Evolutionary conservation across 306 rosid species (phyloP).

Genomic region (Cicer bijugum): DNA sequence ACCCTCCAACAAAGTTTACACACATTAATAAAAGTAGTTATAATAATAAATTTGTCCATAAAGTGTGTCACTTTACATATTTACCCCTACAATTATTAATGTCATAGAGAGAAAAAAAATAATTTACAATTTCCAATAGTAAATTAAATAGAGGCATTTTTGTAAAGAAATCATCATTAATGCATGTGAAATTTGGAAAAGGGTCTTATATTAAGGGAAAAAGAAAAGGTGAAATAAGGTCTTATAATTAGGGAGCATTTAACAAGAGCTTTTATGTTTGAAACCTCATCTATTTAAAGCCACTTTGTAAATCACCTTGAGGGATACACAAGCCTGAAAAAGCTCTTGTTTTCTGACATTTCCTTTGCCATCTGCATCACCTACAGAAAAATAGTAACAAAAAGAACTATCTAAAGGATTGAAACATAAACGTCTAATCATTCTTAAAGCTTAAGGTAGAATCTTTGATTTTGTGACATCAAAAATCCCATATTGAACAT

Average conservation of each 20-base stretch:
- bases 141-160: too few relatives aligned
- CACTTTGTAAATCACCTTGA: conserved; percentile 66
- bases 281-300: conserved; percentile 14
- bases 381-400: conserved; percentile 50
- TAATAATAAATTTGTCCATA: too few relatives aligned
- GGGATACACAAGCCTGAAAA: conserved; percentile 75
- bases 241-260: background rate
- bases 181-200: too few relatives aligned
- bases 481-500: conserved; percentile 6
- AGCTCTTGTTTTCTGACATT: conserved; percentile 73
- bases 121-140: too few relatives aligned
- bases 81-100: too few relatives aligned
- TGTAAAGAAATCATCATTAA: too few relatives aligned
- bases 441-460: conserved; percentile 33
- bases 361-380: conserved; percentile 85
- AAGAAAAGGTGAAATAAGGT: too few relatives aligned
- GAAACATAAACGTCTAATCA: conserved; percentile 26
- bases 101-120: too few relatives aligned
- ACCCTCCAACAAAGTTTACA: too few relatives aligned
- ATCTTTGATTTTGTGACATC: conserved; percentile 29
- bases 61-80: too few relatives aligned
- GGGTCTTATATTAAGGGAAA: too few relatives aligned
- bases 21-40: too few relatives aligned
- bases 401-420: background rate
- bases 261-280: conserved; percentile 33